Evolutionary conservation across 257 asterid genomes (phyloP).

Genomic region (Plantago elongata): DNA sequence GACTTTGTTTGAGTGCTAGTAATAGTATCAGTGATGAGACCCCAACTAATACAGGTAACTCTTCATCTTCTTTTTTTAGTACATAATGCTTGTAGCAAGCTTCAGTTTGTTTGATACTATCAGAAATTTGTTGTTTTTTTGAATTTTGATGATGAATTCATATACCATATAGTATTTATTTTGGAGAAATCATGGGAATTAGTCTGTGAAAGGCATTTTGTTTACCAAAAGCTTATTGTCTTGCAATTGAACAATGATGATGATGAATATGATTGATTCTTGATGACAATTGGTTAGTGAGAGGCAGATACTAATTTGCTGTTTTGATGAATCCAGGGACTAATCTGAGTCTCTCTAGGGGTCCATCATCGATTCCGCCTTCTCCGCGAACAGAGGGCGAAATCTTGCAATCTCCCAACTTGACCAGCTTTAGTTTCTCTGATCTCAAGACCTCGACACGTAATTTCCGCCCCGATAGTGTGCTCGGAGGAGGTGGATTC

Average conservation of each 20-base stretch:
- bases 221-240: too few relatives aligned
- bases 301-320: too few relatives aligned
- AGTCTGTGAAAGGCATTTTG: too few relatives aligned
- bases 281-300: too few relatives aligned
- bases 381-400: slow-evolving; percentile 78
- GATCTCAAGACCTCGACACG: slow-evolving; percentile 73
- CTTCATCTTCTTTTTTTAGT: background rate
- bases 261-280: too few relatives aligned
- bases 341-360: slow-evolving; percentile 36
- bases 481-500: slow-evolving; percentile 83
- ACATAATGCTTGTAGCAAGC: slow-evolving; percentile 2
- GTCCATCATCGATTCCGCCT: slow-evolving; percentile 37
- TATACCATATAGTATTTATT: too few relatives aligned
- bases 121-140: slow-evolving; percentile 3
- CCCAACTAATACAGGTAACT: slow-evolving; percentile 39
- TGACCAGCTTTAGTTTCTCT: slow-evolving; percentile 57
- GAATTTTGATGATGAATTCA: slow-evolving; percentile 36
- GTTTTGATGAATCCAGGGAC: slow-evolving; percentile 16
- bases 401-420: slow-evolving; percentile 68
- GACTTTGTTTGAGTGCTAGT: slow-evolving; percentile 56
- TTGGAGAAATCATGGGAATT: too few relatives aligned
- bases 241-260: too few relatives aligned
- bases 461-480: slow-evolving; percentile 80
- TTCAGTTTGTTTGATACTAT: background rate
- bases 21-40: slow-evolving; percentile 38